phyloP scores from a whole-genome alignment of 768 basidiomycete genomes.

The Trametes maxima region DNA sequence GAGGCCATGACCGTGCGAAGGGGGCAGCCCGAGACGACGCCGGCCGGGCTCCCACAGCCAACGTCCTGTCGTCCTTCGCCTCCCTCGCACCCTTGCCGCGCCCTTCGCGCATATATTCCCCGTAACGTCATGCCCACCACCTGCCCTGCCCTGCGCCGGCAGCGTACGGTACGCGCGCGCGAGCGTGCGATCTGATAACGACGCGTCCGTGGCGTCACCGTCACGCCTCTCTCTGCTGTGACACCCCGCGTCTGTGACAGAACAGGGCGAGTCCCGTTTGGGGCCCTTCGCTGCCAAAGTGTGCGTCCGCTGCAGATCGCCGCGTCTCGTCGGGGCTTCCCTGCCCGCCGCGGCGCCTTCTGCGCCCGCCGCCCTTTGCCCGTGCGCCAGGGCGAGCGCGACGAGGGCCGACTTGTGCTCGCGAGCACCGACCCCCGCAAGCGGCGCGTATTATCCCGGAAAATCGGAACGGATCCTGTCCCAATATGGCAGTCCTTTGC shows the following conservation, averaged over 20 bases:
- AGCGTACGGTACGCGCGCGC: background rate
- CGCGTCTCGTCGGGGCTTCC: too few species aligned
- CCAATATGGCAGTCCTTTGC: conserved; percentile 9
- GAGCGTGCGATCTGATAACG: conserved; percentile 13
- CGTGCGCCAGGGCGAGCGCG: background rate
- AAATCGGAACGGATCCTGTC: background rate
- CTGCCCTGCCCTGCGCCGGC: background rate
- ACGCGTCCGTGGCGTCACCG: conserved; percentile 12
- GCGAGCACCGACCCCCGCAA: background rate
- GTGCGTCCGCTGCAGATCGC: background rate
- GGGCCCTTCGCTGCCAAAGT: background rate
- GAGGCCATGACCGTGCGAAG: conserved; percentile 27
- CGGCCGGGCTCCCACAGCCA: conserved; percentile 7
- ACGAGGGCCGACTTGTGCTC: background rate
- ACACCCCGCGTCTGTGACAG: conserved; percentile 24
- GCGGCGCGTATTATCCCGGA: too few species aligned
- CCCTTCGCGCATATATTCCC: background rate
- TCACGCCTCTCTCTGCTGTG: conserved; percentile 17
- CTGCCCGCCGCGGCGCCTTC: too few species aligned
- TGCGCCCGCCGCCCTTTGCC: background rate
- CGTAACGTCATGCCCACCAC: background rate
- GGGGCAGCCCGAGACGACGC: background rate
- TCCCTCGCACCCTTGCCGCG: background rate
- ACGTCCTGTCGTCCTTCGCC: background rate
- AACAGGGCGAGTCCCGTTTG: background rate